A percentile compares a stretch with the other conserved stretches of the same genome.
phyloP scores from a whole-genome alignment of 352 stramenopile genomes.

The Pythium grandisporangium region DNA sequence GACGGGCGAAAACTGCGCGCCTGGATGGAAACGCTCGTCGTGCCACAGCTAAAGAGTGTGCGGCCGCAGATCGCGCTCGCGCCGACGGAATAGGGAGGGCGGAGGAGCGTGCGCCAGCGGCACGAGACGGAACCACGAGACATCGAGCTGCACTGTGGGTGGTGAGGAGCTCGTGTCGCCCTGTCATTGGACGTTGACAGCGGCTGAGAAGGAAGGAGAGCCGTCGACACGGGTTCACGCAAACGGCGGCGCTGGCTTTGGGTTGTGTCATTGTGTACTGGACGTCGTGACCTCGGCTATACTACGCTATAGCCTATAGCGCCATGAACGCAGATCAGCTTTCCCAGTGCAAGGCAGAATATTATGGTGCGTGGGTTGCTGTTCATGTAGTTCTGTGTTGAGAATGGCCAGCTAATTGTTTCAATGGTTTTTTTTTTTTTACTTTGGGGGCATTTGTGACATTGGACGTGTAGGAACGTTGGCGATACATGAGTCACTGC shows the following conservation, averaged over 20 bases:
- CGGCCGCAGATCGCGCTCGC: constrained; percentile 1
- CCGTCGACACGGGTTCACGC: neutral
- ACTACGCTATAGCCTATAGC: no score
- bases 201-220: no score
- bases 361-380: constrained; percentile 16
- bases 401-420: neutral
- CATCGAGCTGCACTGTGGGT: neutral
- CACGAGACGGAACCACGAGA: neutral
- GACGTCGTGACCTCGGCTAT: neutral
- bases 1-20: neutral
- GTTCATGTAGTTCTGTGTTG: neutral
- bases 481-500: constrained; percentile 44
- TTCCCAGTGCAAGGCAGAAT: constrained; percentile 16
- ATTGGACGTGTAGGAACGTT: constrained; percentile 61
- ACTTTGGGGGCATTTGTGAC: no score
- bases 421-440: neutral
- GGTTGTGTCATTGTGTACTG: neutral
- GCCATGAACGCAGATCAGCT: constrained; percentile 15
- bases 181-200: no score
- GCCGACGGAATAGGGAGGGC: neutral
- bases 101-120: neutral
- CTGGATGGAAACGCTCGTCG: constrained; percentile 12
- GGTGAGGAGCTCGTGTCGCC: neutral
- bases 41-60: constrained; percentile 17
- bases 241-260: neutral